phyloP scores from a whole-genome alignment of 192 early-diverging fungal genomes.

The Fimicolochytrium jonesii region DNA sequence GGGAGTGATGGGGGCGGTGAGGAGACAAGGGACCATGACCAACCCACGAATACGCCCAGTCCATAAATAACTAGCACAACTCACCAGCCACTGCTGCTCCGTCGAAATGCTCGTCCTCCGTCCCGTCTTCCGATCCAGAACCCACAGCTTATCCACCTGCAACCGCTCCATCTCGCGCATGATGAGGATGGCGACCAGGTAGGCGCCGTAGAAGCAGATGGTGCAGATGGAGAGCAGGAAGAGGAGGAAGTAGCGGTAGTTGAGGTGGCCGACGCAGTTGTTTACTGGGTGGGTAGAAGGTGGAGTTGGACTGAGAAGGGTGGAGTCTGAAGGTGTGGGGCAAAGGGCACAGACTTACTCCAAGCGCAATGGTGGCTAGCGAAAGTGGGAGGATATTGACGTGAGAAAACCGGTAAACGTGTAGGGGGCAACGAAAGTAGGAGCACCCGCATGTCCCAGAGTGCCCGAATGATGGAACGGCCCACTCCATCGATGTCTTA shows the following conservation, averaged over 20 bases:
- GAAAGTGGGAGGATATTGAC: neutral
- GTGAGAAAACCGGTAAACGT: neutral
- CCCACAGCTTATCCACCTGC: conserved; percentile 15
- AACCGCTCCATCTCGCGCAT: conserved; percentile 27
- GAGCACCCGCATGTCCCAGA: conserved; percentile 2
- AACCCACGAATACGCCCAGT: too few species aligned
- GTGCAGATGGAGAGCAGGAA: conserved; percentile 35
- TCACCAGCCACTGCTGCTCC: conserved; percentile 35
- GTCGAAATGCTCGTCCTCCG: conserved; percentile 17
- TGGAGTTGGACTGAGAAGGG: neutral
- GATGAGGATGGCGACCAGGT: conserved; percentile 26
- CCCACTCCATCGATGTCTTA: conserved; percentile 8
- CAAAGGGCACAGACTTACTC: conserved; percentile 23
- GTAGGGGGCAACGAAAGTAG: too few species aligned
- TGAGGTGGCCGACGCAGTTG: conserved; percentile 51
- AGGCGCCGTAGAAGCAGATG: conserved; percentile 37
- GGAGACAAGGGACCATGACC: neutral
- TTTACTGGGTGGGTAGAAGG: conserved; percentile 29
- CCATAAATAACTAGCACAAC: too few species aligned
- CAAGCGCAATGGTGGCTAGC: conserved; percentile 48
- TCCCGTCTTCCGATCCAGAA: conserved; percentile 11
- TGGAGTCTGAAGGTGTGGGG: neutral
- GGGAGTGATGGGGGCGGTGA: neutral
- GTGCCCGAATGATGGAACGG: neutral
- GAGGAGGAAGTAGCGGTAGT: conserved; percentile 44